Percentiles rank a stretch among this genome's conserved stretches.
These are phyloP conservation scores for Ophiocordyceps camponoti-floridani DNA, from an alignment of 2,329 filamentous ascomycete species.

Conservation along the genomic window DNA sequence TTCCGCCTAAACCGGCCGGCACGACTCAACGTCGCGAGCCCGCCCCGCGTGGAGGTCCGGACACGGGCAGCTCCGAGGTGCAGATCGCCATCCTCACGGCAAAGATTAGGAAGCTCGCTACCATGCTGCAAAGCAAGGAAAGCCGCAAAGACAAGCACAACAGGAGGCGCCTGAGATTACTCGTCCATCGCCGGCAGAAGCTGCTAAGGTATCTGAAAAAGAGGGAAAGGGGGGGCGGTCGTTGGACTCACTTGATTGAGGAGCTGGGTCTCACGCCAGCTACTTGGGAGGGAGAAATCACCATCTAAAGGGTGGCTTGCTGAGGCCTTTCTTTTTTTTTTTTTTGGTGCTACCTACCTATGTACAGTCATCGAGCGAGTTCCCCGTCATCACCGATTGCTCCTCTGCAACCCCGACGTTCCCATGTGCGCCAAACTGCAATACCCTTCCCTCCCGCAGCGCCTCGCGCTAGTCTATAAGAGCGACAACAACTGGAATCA, in stretches of 20 bases:
- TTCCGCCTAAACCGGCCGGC: slow-evolving; percentile 40
- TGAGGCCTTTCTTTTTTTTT: no score
- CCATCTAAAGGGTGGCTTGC: slow-evolving; percentile 17
- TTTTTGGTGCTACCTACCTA: slow-evolving; percentile 29
- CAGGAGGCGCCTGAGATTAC: slow-evolving; percentile 69
- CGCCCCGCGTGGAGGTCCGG: slow-evolving; percentile 55
- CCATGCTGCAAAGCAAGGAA: slow-evolving; percentile 46
- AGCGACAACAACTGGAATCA: slow-evolving; percentile 20
- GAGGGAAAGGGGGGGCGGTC: slow-evolving; percentile 78
- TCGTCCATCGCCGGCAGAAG: slow-evolving; percentile 83
- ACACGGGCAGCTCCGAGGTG: slow-evolving; percentile 94
- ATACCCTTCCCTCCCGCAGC: neutral
- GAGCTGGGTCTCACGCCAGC: slow-evolving; percentile 74
- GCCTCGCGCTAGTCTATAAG: slow-evolving; percentile 1
- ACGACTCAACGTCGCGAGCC: slow-evolving; percentile 1
- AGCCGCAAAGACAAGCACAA: slow-evolving; percentile 84
- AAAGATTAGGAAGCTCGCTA: slow-evolving; percentile 71
- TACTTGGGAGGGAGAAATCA: slow-evolving; percentile 80
- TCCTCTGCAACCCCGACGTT: slow-evolving; percentile 3
- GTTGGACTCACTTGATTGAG: slow-evolving; percentile 75
- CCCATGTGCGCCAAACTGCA: slow-evolving; percentile 13
- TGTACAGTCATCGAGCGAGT: slow-evolving; percentile 27
- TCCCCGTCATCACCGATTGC: slow-evolving; percentile 8
- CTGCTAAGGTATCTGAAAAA: slow-evolving; percentile 69
- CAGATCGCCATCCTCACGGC: slow-evolving; percentile 89